phyloP scores from a whole-genome alignment of 116 monocot genomes.

The Trichopus zeylanicus region DNA sequence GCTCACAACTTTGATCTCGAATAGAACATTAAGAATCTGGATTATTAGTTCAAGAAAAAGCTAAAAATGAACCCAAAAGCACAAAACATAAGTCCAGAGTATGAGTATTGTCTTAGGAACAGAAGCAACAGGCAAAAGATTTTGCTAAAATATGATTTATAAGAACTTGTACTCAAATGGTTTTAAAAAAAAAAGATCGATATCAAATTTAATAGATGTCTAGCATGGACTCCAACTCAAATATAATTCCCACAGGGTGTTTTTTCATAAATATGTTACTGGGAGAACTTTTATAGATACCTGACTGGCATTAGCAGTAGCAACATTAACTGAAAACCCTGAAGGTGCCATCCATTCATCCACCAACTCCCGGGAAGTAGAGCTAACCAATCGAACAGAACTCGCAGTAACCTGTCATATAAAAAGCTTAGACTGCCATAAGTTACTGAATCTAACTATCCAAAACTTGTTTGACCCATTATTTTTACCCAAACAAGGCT shows the following conservation, averaged over 20 bases:
- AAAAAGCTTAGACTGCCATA: neutral
- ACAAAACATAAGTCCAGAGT: too few relatives aligned
- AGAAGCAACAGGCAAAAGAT: neutral
- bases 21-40: too few relatives aligned
- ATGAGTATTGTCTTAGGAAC: neutral
- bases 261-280: neutral
- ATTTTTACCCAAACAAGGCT: neutral
- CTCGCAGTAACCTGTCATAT: slow-evolving; percentile 69
- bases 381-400: slow-evolving; percentile 80
- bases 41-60: too few relatives aligned
- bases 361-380: slow-evolving; percentile 62
- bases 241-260: neutral
- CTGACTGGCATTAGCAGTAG: slow-evolving; percentile 92
- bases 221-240: too few relatives aligned
- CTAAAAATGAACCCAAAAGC: too few relatives aligned
- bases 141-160: too few relatives aligned
- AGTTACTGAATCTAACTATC: too few relatives aligned
- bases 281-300: slow-evolving; percentile 18
- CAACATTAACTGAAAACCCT: slow-evolving; percentile 96
- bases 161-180: too few relatives aligned
- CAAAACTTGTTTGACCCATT: neutral
- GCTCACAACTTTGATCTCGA: too few relatives aligned
- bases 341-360: slow-evolving; percentile 82
- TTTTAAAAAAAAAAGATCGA: too few relatives aligned
- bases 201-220: too few relatives aligned